Evolutionary conservation across 768 basidiomycete genomes (phyloP), one percentile per base, ranked within the genome.

Genomic region (Coprinellus micaceus): DNA sequence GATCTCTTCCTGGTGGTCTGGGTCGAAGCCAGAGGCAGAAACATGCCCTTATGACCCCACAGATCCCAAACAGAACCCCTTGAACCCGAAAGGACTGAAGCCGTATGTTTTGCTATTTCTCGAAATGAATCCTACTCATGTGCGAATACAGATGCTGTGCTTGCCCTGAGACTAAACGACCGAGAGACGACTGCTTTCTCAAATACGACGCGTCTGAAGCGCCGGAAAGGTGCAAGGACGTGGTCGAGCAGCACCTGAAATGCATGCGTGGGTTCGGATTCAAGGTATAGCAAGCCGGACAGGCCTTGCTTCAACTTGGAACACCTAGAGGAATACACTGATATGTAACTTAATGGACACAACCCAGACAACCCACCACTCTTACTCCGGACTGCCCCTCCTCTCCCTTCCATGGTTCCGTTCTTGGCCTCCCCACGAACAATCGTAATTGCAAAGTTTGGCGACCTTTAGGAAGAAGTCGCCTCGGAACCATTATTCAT

Each of bases 251-350:
- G 57, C 96, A 98, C 63, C 76, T 93, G 50, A 82, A 86, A 12
- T 99, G 97, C 76, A 99, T 99, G 97, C 80, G 86, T 39, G 74
- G 79, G 17, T 81, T 92, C 48, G 96, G 96, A 11, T 98, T 98
- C 82, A 90, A 93, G 63, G 69, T 91, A 10, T 91, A 75, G 67
- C 54, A 41, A 39, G n/a, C 46, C 10, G 13, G 7, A 6, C 29
- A 33, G 24, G 13, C 13, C 19, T 41, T 24, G n/a, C 21, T 21
- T 21, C 24, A 3, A 17, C 33, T 50, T 36, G 26, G 29, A 51
- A 12, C 4, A n/a, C 12, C 49, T 51, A 51, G 49, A 51, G 15
- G 19, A 36, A 22, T 51, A 60, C 47, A 53, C 45, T 56, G 55
- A 57, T 46, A 54, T 53, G 39, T 43, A 30, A 46, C 22, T 11